Percentiles rank a stretch among this genome's conserved stretches.
Conservation (phyloP, 2,329 filamentous ascomycete species). For the Stagonosporopsis vannaccii region DNA sequence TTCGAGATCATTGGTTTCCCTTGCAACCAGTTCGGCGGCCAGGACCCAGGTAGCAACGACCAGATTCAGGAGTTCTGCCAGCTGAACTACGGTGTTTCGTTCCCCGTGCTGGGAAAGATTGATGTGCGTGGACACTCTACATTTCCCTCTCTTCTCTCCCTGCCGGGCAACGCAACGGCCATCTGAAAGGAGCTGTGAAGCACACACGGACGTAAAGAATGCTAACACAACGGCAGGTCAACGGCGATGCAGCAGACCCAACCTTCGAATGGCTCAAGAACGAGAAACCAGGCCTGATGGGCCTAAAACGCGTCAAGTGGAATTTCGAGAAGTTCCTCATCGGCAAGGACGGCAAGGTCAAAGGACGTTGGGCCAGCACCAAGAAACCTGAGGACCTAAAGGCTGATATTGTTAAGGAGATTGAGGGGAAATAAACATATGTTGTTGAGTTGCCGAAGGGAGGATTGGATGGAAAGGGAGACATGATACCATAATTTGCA, state of each 20-base stretch:
- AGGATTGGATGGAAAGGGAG: background rate
- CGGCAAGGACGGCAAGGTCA: slow-evolving; percentile 83
- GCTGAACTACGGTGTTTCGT: slow-evolving; percentile 91
- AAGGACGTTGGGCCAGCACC: slow-evolving; percentile 84
- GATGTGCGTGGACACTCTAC: slow-evolving; percentile 64
- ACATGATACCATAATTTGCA: slow-evolving; percentile 21
- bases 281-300: slow-evolving; percentile 80
- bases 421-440: slow-evolving; percentile 47
- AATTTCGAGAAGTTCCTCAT: slow-evolving; percentile 99
- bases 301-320: slow-evolving; percentile 94
- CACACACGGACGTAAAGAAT: background rate
- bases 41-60: slow-evolving; percentile 79
- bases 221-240: slow-evolving; percentile 51
- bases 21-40: slow-evolving; percentile 94
- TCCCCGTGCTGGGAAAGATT: slow-evolving; percentile 89
- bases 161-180: background rate
- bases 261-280: slow-evolving; percentile 78
- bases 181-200: background rate
- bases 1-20: slow-evolving; percentile 94
- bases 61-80: slow-evolving; percentile 78
- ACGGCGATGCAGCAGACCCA: slow-evolving; percentile 81
- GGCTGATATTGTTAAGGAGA: slow-evolving; percentile 75
- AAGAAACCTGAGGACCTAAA: slow-evolving; percentile 86
- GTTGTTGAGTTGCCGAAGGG: background rate
- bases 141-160: background rate